Conservation (phyloP, 306 rosid genomes). For the Quillaja saponaria region DNA sequence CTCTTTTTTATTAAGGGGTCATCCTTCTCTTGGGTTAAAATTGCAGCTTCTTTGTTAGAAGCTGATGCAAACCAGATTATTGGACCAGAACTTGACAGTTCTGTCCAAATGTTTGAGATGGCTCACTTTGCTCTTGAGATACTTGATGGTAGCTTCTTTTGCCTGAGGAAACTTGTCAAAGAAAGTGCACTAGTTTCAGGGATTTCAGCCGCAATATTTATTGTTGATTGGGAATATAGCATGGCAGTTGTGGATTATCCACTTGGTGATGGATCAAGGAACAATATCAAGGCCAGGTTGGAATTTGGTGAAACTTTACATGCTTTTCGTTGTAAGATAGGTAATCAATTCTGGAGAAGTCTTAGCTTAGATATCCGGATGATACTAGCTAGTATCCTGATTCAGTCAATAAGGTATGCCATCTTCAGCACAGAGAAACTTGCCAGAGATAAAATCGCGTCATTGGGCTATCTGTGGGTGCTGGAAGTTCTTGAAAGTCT, state of each 20-base stretch:
- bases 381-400: conserved; percentile 51
- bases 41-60: conserved; percentile 52
- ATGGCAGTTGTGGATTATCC: conserved; percentile 41
- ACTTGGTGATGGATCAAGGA: conserved; percentile 44
- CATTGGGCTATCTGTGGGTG: conserved; percentile 75
- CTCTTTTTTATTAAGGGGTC: conserved; percentile 64
- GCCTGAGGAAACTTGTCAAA: conserved; percentile 58
- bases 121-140: conserved; percentile 72
- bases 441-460: conserved; percentile 42
- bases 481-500: conserved; percentile 63
- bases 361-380: conserved; percentile 44
- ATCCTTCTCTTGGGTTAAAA: conserved; percentile 66
- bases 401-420: conserved; percentile 64
- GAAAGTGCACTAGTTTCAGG: conserved; percentile 60
- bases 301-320: conserved; percentile 52
- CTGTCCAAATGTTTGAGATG: conserved; percentile 48
- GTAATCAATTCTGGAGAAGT: conserved; percentile 55
- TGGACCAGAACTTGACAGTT: conserved; percentile 44
- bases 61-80: conserved; percentile 38
- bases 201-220: conserved; percentile 68
- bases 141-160: conserved; percentile 73
- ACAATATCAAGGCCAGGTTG: conserved; percentile 48
- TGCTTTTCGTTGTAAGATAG: conserved; percentile 53
- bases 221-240: conserved; percentile 75
- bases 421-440: conserved; percentile 62